Base-by-base conservation (phyloP, 495 filamentous ascomycete species). In the Xylaria bambusicola region DNA sequence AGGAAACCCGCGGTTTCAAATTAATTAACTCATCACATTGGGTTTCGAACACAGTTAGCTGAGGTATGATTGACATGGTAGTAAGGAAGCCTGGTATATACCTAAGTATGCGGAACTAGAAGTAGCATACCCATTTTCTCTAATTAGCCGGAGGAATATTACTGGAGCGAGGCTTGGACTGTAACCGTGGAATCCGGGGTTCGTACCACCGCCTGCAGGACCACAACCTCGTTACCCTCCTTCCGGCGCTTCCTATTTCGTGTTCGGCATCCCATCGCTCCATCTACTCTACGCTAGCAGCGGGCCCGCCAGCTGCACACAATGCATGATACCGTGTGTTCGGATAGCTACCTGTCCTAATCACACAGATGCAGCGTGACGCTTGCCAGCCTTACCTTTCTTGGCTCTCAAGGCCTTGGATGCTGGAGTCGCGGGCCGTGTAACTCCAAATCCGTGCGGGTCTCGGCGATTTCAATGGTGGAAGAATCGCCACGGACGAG, bases 221-320 rank as follows among this genome's bases (percentile, higher is more conserved):
- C 36, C 27, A 20, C 15, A 21, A 17, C 24, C 12, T 6, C 36
- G 52, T 54, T 33, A 21, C 31, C 20, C 52, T 66, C 63, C 53
- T 64, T 70, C 67, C 67, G 67, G 55, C 31, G 62, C 64, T 70
- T 45, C 65, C 65, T 9, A 27, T 70, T 70, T 65, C 45, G 67
- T 60, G 60, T 49, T 23, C 17, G 13, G 1, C 20, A 50, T 52
- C 56, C 27, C 40, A 42, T 60, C 42, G 61, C 57, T 60, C n/a
- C n/a, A n/a, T n/a, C 23, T 58, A 49, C 58, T 33, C 26, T 36
- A 35, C 17, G 40, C 31, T 23, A 46, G 24, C 50, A 15, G 8
- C 8, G 36, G 15, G 36, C 36, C 12, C 36, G 12, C 33, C 50
- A 27, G 17, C 36, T 20, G 23, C 21, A 29, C 23, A 29, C n/a